Conservation (phyloP, 805 yeast species). For the Saturnispora ahearnii region DNA sequence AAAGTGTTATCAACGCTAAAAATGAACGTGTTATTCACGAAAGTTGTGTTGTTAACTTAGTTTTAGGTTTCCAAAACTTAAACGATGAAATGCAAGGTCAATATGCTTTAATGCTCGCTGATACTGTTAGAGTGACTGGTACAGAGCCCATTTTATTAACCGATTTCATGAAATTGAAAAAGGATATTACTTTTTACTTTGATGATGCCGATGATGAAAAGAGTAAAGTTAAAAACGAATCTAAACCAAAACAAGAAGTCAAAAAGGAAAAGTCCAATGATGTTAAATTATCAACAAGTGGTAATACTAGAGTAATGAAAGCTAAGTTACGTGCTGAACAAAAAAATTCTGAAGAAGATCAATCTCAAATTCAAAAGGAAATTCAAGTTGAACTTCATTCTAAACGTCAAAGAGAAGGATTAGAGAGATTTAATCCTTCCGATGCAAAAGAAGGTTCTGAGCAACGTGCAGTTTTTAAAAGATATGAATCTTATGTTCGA, state of each 20-base stretch:
- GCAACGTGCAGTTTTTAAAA: conserved; percentile 67
- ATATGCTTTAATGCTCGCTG: conserved; percentile 70
- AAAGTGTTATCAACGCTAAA: conserved; percentile 63
- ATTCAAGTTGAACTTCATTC: conserved; percentile 79
- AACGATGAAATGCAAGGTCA: conserved; percentile 41
- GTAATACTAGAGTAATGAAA: conserved; percentile 60
- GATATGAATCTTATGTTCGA: conserved; percentile 88
- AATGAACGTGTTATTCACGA: conserved; percentile 58
- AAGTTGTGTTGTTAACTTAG: conserved; percentile 67
- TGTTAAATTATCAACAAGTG: conserved; percentile 13
- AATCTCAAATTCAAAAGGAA: conserved; percentile 70
- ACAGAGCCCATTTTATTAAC: conserved; percentile 61
- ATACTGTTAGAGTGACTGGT: conserved; percentile 65
- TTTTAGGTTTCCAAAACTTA: conserved; percentile 68
- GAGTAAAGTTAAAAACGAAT: conserved; percentile 23
- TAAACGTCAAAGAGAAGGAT: conserved; percentile 78
- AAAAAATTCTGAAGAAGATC: conserved; percentile 64
- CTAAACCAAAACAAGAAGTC: conserved; percentile 5
- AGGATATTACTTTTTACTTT: conserved; percentile 77
- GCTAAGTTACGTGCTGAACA: conserved; percentile 74
- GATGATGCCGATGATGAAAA: conserved; percentile 37
- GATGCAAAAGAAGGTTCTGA: conserved; percentile 60
- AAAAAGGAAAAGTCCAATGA: conserved; percentile 2
- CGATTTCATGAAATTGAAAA: conserved; percentile 57
- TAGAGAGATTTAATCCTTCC: conserved; percentile 70